Evolutionary conservation across 129 eudicot genomes (phyloP).

Genomic region (Flaveria trinervia): DNA sequence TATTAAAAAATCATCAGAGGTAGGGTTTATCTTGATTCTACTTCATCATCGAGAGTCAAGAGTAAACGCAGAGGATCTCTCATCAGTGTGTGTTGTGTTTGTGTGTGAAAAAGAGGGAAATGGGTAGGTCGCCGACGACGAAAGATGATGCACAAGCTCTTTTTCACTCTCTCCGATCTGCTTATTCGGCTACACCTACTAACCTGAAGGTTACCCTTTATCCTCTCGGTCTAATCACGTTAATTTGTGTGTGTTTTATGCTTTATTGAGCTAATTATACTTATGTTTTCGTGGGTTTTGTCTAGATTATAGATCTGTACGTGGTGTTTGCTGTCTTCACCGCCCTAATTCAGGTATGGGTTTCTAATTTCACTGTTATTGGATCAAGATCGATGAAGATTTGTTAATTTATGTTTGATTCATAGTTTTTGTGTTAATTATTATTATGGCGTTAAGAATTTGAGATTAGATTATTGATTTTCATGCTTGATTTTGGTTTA

Average conservation of each 20-base stretch:
- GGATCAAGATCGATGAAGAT: slow-evolving; percentile 18
- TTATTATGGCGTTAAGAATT: not conserved
- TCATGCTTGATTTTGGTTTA: not conserved
- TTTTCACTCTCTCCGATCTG: slow-evolving; percentile 82
- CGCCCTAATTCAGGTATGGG: slow-evolving; percentile 85
- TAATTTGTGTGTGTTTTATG: not conserved
- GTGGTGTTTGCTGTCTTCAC: slow-evolving; percentile 71
- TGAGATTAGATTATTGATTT: not conserved
- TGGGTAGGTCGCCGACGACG: slow-evolving; percentile 46
- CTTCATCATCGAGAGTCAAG: no score
- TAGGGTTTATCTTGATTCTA: not conserved
- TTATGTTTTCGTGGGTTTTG: not conserved
- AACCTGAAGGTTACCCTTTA: slow-evolving; percentile 63
- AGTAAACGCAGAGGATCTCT: slow-evolving; percentile 23
- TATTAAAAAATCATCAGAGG: no score
- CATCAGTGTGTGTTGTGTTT: slow-evolving; percentile 9
- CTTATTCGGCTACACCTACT: slow-evolving; percentile 77
- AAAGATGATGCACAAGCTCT: slow-evolving; percentile 83
- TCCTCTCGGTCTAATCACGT: slow-evolving; percentile 13
- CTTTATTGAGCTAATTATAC: not conserved
- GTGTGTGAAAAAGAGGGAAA: not conserved
- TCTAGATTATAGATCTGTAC: slow-evolving; percentile 92
- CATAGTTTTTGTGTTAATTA: not conserved
- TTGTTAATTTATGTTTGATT: slow-evolving; percentile 12
- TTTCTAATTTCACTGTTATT: not conserved